Percentiles rank a stretch among this genome's conserved stretches.
Evolutionary conservation across 257 asterid genomes (phyloP).

Genomic region (Nicotiana tabacum): DNA sequence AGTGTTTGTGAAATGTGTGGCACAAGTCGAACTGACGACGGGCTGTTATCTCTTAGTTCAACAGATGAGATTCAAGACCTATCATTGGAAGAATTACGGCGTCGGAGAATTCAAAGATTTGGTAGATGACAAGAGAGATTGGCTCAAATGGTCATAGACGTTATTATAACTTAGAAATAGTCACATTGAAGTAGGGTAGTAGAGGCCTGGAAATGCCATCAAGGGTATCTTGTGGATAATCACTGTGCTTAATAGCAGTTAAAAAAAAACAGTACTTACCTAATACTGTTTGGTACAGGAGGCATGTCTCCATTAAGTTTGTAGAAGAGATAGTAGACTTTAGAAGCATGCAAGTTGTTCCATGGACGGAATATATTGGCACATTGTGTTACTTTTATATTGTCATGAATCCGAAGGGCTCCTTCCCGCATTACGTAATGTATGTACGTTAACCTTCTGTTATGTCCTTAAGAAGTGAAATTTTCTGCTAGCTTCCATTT

Average conservation of each 20-base stretch:
- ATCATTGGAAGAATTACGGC: conserved; percentile 55
- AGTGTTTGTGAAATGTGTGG: conserved; percentile 72
- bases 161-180: neutral
- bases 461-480: neutral
- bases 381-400: neutral
- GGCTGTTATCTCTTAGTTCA: neutral
- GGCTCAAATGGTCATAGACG: neutral
- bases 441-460: neutral
- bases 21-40: conserved; percentile 23
- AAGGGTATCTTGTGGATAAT: neutral
- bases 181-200: neutral
- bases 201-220: neutral
- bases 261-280: neutral
- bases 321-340: neutral
- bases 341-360: neutral
- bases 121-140: conserved; percentile 23
- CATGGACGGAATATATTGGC: neutral
- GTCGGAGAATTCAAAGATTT: conserved; percentile 59
- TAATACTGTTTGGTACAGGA: neutral
- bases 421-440: neutral
- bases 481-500: neutral
- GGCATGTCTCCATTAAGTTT: neutral
- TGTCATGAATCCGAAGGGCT: neutral
- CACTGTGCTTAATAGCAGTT: neutral
- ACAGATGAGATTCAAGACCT: conserved; percentile 22